Evolutionary conservation across 257 asterid species (phyloP).

Genomic region (Ilex aquifolium): DNA sequence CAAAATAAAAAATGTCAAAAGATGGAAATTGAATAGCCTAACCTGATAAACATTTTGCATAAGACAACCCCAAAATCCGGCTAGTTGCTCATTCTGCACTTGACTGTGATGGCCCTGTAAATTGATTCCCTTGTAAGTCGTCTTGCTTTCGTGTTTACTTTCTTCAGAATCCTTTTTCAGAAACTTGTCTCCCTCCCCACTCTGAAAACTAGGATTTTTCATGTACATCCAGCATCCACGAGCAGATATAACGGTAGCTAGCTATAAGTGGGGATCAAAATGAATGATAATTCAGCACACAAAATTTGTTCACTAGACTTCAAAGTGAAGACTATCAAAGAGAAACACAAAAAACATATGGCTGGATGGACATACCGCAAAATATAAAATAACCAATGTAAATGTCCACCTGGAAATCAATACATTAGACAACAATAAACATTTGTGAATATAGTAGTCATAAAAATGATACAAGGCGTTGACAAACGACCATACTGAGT

Average conservation of each 20-base stretch:
- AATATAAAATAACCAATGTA: constrained; percentile 61
- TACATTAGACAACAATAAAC: neutral
- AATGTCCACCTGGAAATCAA: constrained; percentile 79
- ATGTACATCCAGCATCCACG: constrained; percentile 48
- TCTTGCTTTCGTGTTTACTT: constrained; percentile 1
- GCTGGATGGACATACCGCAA: constrained; percentile 45
- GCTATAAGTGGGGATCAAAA: constrained; percentile 25
- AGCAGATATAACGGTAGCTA: constrained; percentile 58
- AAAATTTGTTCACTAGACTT: neutral
- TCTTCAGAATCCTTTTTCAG: constrained; percentile 27
- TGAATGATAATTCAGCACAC: neutral
- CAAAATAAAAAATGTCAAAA: neutral
- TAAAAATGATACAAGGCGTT: neutral
- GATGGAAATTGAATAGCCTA: constrained; percentile 2
- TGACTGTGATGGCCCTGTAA: constrained; percentile 4
- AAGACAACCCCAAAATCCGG: constrained; percentile 40
- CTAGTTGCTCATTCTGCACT: constrained; percentile 23
- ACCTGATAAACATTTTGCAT: constrained; percentile 62
- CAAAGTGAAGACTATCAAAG: neutral
- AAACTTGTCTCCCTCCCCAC: constrained; percentile 33
- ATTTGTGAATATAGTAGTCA: too few relatives aligned
- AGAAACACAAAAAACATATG: neutral
- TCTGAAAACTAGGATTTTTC: constrained; percentile 10
- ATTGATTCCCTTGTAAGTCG: too few relatives aligned
- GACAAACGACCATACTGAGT: constrained; percentile 51